Conservation (phyloP, 1,139 yeast genomes). For the Lodderomyces orthopsilosis region DNA sequence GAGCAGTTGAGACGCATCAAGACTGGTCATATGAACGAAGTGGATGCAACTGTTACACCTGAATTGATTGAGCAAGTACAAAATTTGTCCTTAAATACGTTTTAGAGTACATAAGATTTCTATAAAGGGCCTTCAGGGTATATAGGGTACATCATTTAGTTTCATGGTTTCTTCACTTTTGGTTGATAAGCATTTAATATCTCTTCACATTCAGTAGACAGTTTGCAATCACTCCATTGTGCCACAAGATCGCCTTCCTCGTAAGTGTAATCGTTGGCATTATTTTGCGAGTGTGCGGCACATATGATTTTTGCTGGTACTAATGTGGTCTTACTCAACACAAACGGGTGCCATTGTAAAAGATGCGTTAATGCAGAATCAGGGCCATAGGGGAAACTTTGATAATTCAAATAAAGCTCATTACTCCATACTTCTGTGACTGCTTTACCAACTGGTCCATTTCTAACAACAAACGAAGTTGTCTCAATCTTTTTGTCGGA, state of each 20-base stretch:
- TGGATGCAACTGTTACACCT: constrained; percentile 6
- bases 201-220: constrained; percentile 47
- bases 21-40: constrained; percentile 11
- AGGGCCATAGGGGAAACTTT: constrained; percentile 58
- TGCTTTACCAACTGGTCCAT: constrained; percentile 61
- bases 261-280: constrained; percentile 29
- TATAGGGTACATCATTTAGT: not conserved
- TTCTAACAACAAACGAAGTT: constrained; percentile 64
- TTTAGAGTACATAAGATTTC: constrained; percentile 12
- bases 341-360: constrained; percentile 89
- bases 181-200: constrained; percentile 39
- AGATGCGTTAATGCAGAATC: constrained; percentile 75
- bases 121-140: not conserved
- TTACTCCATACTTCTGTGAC: constrained; percentile 77
- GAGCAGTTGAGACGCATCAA: constrained; percentile 20
- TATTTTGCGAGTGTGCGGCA: constrained; percentile 22
- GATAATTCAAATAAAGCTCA: constrained; percentile 62
- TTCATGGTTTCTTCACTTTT: constrained; percentile 15
- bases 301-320: constrained; percentile 54
- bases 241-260: constrained; percentile 63
- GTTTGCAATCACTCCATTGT: constrained; percentile 55
- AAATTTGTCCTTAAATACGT: constrained; percentile 17
- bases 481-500: constrained; percentile 59
- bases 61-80: constrained; percentile 14
- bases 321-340: constrained; percentile 68